phyloP scores from a whole-genome alignment of 2,329 filamentous ascomycete genomes.

The Fusarium subtropicale region DNA sequence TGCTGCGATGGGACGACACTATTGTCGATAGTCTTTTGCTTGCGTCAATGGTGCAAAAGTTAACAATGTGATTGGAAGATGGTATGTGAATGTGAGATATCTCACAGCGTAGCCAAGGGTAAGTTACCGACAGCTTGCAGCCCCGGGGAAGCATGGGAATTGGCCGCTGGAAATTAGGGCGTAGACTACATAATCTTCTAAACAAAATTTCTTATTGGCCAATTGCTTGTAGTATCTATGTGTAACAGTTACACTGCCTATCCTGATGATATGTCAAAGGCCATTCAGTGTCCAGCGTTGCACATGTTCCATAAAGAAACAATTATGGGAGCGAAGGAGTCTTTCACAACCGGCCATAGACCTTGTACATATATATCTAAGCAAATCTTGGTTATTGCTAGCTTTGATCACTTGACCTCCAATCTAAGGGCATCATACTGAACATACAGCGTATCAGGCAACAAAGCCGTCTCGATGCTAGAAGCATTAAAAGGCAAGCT shows the following conservation, averaged over 20 bases:
- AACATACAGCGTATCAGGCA: slow-evolving; percentile 67
- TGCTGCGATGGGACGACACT: not conserved
- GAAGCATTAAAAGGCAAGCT: slow-evolving; percentile 69
- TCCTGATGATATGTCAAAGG: too few relatives aligned
- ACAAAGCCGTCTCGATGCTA: slow-evolving; percentile 66
- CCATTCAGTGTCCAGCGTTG: too few relatives aligned
- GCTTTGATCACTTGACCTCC: slow-evolving; percentile 55
- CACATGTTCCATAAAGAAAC: too few relatives aligned
- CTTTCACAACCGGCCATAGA: too few relatives aligned
- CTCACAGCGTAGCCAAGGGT: not conserved
- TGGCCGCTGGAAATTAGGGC: too few relatives aligned
- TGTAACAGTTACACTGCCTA: too few relatives aligned
- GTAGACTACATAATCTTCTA: too few relatives aligned
- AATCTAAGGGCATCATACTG: slow-evolving; percentile 73
- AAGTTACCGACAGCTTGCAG: not conserved
- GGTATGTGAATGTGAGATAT: not conserved
- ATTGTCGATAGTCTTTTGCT: not conserved
- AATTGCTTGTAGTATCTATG: too few relatives aligned
- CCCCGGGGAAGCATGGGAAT: too few relatives aligned
- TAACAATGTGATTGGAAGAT: not conserved
- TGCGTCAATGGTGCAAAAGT: not conserved
- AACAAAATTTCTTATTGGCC: too few relatives aligned
- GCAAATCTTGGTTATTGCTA: not conserved
- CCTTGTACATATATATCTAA: too few relatives aligned
- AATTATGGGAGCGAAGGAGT: too few relatives aligned